Evolutionary conservation across 495 filamentous ascomycete species (phyloP).

Genomic region (Xylaria scruposa): DNA sequence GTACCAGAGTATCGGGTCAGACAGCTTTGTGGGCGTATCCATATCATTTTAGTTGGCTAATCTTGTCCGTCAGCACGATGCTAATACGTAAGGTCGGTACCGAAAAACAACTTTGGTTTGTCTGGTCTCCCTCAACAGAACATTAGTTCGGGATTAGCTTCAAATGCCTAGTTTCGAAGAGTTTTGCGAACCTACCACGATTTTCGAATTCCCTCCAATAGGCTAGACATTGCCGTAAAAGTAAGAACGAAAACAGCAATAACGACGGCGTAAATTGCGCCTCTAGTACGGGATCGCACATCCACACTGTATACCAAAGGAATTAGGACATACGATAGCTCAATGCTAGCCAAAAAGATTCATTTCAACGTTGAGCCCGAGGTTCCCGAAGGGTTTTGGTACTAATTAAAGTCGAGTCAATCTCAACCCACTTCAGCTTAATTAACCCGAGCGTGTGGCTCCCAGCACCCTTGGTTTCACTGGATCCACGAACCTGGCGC

Average conservation of each 20-base stretch:
- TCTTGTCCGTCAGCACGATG: slow-evolving; percentile 16
- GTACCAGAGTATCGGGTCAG: slow-evolving; percentile 48
- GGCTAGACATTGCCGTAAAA: slow-evolving; percentile 3
- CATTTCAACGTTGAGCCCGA: slow-evolving; percentile 17
- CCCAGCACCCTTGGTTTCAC: slow-evolving; percentile 21
- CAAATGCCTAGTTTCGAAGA: slow-evolving; percentile 24
- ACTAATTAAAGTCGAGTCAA: slow-evolving; percentile 15
- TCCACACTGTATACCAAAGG: slow-evolving; percentile 11
- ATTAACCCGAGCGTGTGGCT: slow-evolving; percentile 30
- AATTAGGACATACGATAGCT: neutral
- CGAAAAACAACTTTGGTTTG: slow-evolving; percentile 3
- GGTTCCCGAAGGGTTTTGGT: slow-evolving; percentile 4
- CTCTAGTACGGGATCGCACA: neutral
- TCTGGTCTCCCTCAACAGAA: neutral
- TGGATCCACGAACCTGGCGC: slow-evolving; percentile 31
- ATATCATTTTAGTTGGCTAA: slow-evolving; percentile 22
- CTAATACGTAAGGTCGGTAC: slow-evolving; percentile 4
- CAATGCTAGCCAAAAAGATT: neutral
- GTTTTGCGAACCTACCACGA: neutral
- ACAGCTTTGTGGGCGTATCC: slow-evolving; percentile 28
- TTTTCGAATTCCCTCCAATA: neutral
- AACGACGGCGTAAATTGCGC: slow-evolving; percentile 17
- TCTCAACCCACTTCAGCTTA: slow-evolving; percentile 10
- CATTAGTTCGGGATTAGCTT: slow-evolving; percentile 21
- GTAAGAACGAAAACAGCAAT: slow-evolving; percentile 1